phyloP scores from a whole-genome alignment of 2,329 filamentous ascomycete genomes.

The Cephalotrichum gorgonifer region DNA sequence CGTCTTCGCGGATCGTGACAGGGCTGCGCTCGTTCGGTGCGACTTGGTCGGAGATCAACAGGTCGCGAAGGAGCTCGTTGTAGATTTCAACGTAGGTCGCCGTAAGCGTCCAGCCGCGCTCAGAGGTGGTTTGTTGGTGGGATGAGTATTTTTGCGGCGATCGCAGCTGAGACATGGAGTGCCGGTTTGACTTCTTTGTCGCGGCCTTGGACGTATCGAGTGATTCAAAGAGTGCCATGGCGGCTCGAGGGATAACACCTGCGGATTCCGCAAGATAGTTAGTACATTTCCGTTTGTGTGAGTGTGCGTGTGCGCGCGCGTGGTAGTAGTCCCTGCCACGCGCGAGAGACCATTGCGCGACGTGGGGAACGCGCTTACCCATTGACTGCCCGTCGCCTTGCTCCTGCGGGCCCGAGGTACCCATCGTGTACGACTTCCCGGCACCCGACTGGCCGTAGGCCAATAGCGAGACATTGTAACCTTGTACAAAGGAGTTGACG shows the following conservation, averaged over 20 bases:
- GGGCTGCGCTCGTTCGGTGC: conserved; percentile 59
- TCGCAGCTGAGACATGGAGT: conserved; percentile 66
- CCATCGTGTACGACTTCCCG: conserved; percentile 98
- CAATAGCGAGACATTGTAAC: conserved; percentile 95
- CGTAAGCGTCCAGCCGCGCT: conserved; percentile 82
- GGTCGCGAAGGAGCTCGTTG: conserved; percentile 88
- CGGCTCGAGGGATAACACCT: conserved; percentile 95
- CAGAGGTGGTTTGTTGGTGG: conserved; percentile 26
- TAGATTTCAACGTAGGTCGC: conserved; percentile 97
- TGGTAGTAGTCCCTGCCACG: too few relatives aligned
- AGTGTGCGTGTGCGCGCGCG: too few relatives aligned
- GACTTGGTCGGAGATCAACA: conserved; percentile 68
- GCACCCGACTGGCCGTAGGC: conserved; percentile 97
- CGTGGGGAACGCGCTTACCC: conserved; percentile 50
- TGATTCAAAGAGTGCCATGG: conserved; percentile 76
- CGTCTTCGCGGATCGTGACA: conserved; percentile 90
- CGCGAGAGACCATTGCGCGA: too few relatives aligned
- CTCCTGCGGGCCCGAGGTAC: conserved; percentile 77
- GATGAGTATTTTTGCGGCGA: conserved; percentile 63
- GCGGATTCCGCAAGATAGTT: conserved; percentile 6
- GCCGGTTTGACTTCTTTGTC: conserved; percentile 41
- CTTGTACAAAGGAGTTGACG: conserved; percentile 80
- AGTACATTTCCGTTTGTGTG: conserved; percentile 7
- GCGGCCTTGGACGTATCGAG: conserved; percentile 52
- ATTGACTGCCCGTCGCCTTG: conserved; percentile 60